These are phyloP conservation scores for grape (Vitis vinifera) DNA, from an alignment of 164 flowering plant genomes.

Conservation along the genomic window ASM3070453v1 NC_081814.1:13903501-13904000, in stretches of 20 bases:
- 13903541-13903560: slow-evolving; percentile 94
- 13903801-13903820: slow-evolving; percentile 41
- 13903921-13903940: slow-evolving; percentile 66
- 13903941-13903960: neutral
- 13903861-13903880: slow-evolving; percentile 86
- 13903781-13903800: slow-evolving; percentile 10
- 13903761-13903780: slow-evolving; percentile 79
- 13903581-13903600: slow-evolving; percentile 38
- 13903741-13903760: slow-evolving; percentile 82
- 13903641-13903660: slow-evolving; percentile 16
- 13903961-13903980: neutral
- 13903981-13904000: neutral
- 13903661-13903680: slow-evolving; percentile 80
- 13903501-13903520: neutral
- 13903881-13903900: slow-evolving; percentile 73
- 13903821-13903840: slow-evolving; percentile 95
- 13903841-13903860: slow-evolving; percentile 55
- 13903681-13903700: slow-evolving; percentile 89
- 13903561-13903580: slow-evolving; percentile 82
- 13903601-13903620: slow-evolving; percentile 8
- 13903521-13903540: slow-evolving; percentile 37
- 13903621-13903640: neutral
- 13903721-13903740: slow-evolving; percentile 58
- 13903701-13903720: slow-evolving; percentile 37
- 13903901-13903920: slow-evolving; percentile 93